Base-by-base conservation (phyloP, 495 filamentous ascomycete species). In the Apodospora peruviana region DNA sequence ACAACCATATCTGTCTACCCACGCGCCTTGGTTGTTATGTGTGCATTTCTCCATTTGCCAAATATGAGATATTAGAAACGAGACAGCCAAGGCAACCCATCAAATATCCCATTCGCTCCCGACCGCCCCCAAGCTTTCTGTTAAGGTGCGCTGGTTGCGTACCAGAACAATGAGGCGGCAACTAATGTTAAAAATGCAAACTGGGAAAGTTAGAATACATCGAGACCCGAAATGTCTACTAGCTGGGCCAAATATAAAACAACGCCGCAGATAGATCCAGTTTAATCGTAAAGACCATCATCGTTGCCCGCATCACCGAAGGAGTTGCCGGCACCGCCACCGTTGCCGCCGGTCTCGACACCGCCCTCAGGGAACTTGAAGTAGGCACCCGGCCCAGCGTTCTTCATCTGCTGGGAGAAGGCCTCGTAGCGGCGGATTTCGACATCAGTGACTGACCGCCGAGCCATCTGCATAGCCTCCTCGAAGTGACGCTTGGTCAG, bases 361-460 rank as follows among this genome's bases (percentile, higher is more conserved):
- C 81, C 83, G 18, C 76, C 83, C 54, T 81, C 78, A 19, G 91
- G 93, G 84, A 97, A 97, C 67, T 91, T 86, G 86, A 97, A 97
- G 80, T 90, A 95, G 55, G 83, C 87, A 66, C 90, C 91, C 45
- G 90, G 90, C 41, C 93, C 89, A 36, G 88, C 82, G 65, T 94
- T 93, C 86, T 98, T 98, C 87, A 98, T 87, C 67, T 89, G 91
- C 76, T 97, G 94, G 25, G 93, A 87, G 56, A 98, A 98, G 22
- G 93, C 94, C 77, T 98, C 93, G 70, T 98, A 98, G 47, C 90
- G 85, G 53, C 94, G 85, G 59, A 98, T 90, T 77, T 98, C 93
- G 24, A 96, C 90, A 57, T 98, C 93, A 51, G 79, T 91, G 59
- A 98, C 93, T 12, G 93, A 96, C 65, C 87, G 83, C 62, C 93